These are phyloP conservation scores for Lojkania enalia DNA, from an alignment of 2,329 filamentous ascomycete genomes.

Conservation along the genomic window DNA sequence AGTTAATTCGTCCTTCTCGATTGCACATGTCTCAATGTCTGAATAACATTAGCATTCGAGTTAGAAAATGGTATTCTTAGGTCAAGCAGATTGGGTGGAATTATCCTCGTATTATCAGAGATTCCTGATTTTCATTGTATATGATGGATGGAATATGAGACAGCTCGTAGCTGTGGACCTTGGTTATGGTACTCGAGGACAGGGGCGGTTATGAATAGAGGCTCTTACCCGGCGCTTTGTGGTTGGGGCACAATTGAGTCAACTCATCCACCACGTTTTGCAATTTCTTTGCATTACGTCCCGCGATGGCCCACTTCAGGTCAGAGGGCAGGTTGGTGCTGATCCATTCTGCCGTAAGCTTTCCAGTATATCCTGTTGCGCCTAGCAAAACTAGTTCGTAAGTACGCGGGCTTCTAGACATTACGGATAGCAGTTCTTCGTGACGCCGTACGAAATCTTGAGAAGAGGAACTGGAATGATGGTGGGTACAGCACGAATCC, in stretches of 20 bases:
- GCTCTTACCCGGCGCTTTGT: conserved; percentile 66
- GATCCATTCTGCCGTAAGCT: conserved; percentile 75
- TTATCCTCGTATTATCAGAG: too few species aligned
- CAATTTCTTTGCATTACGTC: conserved; percentile 77
- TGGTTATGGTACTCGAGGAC: too few species aligned
- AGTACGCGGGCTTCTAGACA: conserved; percentile 45
- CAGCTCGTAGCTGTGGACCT: too few species aligned
- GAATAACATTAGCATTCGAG: background rate
- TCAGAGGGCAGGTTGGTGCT: conserved; percentile 70
- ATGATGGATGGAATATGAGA: too few species aligned
- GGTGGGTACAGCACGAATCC: too few species aligned
- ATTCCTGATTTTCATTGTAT: too few species aligned
- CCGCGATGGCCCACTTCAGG: conserved; percentile 85
- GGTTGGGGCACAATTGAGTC: conserved; percentile 68
- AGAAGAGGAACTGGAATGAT: too few species aligned
- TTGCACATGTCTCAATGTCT: conserved; percentile 46
- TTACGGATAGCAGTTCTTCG: too few species aligned
- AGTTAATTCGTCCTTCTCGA: conserved; percentile 56
- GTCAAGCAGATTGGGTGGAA: too few species aligned
- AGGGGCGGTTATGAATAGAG: conserved; percentile 1
- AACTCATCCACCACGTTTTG: conserved; percentile 68
- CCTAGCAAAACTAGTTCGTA: conserved; percentile 71
- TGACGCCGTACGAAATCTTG: too few species aligned
- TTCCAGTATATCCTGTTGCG: conserved; percentile 82
- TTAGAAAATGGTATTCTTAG: too few species aligned